Evolutionary conservation across 371 early-diverging fungal species (phyloP).

Genomic region (Mortierella sp.): DNA sequence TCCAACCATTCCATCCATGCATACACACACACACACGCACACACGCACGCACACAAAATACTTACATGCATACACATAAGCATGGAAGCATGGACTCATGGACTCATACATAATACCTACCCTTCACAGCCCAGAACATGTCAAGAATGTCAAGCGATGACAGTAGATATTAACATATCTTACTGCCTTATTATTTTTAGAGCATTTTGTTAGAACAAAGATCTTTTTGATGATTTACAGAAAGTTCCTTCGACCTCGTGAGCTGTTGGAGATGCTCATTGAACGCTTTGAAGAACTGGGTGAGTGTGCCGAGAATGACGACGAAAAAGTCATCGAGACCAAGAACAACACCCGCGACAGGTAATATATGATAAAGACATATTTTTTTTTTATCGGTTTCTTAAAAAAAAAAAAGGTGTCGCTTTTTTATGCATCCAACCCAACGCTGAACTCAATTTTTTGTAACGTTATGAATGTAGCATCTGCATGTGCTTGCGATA

Average conservation of each 20-base stretch:
- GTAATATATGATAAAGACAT: conserved; percentile 12
- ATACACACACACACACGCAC: neutral
- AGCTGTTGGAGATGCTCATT: conserved; percentile 62
- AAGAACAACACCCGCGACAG: conserved; percentile 34
- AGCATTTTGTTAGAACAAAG: conserved; percentile 42
- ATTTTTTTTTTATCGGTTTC: neutral
- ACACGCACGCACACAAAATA: too few species aligned
- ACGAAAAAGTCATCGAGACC: conserved; percentile 11
- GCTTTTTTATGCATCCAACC: too few species aligned
- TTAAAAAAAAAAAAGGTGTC: neutral
- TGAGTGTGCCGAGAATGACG: conserved; percentile 33
- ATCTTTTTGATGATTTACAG: conserved; percentile 70
- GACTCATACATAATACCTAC: neutral
- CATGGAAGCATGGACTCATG: neutral
- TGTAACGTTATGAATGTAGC: conserved; percentile 30
- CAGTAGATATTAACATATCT: too few species aligned
- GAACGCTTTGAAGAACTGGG: conserved; percentile 59
- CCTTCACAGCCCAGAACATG: neutral
- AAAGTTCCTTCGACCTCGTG: conserved; percentile 67
- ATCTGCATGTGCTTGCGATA: conserved; percentile 62
- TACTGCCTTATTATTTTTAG: conserved; percentile 23
- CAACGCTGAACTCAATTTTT: too few species aligned
- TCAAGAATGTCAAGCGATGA: too few species aligned
- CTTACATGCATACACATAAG: neutral
- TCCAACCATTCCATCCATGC: too few species aligned